Percentiles rank a stretch among this genome's conserved stretches.
These are phyloP conservation scores for Bipolaris cookei DNA, from an alignment of 2,329 filamentous ascomycete species.

Conservation along the genomic window DNA sequence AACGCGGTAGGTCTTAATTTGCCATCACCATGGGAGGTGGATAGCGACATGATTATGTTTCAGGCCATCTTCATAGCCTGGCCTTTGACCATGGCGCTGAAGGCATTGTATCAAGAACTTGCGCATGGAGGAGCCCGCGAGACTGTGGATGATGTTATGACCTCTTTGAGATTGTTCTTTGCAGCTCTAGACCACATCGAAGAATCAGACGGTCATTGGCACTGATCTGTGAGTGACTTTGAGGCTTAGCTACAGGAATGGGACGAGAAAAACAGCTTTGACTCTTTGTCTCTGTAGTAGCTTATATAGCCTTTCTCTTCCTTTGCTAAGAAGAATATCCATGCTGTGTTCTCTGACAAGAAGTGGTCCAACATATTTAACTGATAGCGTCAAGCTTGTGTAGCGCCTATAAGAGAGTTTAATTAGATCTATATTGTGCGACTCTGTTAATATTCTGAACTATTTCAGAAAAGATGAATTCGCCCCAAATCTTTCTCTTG, in stretches of 20 bases:
- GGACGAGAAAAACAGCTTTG: background rate
- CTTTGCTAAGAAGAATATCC: background rate
- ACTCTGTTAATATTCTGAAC: too few relatives aligned
- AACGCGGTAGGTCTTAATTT: conserved; percentile 4
- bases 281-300: background rate
- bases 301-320: background rate
- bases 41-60: conserved; percentile 2
- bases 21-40: background rate
- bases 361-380: background rate
- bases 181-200: conserved; percentile 5
- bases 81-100: conserved; percentile 4
- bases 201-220: conserved; percentile 4
- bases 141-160: background rate
- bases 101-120: background rate
- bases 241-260: conserved; percentile 2
- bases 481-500: too few relatives aligned
- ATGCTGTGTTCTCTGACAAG: background rate
- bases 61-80: conserved; percentile 5
- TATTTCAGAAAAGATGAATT: too few relatives aligned
- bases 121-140: background rate
- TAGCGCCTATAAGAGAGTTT: too few relatives aligned
- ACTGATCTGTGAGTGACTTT: background rate
- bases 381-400: too few relatives aligned
- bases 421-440: too few relatives aligned
- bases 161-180: background rate